phyloP scores from a whole-genome alignment of 805 yeast species.

The Tanozyma kutaoensis region DNA sequence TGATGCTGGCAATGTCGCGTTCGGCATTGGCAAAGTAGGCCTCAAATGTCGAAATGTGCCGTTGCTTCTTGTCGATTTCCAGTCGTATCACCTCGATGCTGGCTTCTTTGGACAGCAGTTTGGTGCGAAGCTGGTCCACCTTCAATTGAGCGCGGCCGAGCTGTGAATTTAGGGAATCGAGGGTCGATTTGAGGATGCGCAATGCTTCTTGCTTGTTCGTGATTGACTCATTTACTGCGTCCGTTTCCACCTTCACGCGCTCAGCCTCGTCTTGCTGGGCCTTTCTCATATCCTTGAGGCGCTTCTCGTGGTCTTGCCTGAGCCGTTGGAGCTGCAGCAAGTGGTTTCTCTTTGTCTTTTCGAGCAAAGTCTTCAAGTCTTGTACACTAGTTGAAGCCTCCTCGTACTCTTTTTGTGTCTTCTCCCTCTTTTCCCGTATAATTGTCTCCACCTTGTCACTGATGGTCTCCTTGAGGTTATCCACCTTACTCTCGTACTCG shows the following conservation, averaged over 20 bases:
- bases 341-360: too few species aligned
- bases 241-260: conserved; percentile 1
- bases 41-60: conserved; percentile 1
- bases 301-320: conserved; percentile 12
- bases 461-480: conserved; percentile 13
- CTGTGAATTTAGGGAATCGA: too few species aligned
- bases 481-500: conserved; percentile 9
- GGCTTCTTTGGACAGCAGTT: too few species aligned
- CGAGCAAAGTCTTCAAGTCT: too few species aligned
- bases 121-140: too few species aligned
- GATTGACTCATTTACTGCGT: too few species aligned
- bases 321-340: conserved; percentile 10
- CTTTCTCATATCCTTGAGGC: conserved; percentile 1
- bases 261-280: conserved; percentile 3
- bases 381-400: too few species aligned
- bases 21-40: background rate
- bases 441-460: conserved; percentile 19
- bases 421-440: background rate
- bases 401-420: too few species aligned
- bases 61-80: conserved; percentile 1
- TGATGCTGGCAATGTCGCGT: background rate
- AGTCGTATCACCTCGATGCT: too few species aligned
- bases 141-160: too few species aligned
- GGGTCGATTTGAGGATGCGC: too few species aligned
- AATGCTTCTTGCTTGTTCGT: too few species aligned